Conservation (phyloP, 2,329 filamentous ascomycete genomes). For the Hymenoscyphus infarciens region DNA sequence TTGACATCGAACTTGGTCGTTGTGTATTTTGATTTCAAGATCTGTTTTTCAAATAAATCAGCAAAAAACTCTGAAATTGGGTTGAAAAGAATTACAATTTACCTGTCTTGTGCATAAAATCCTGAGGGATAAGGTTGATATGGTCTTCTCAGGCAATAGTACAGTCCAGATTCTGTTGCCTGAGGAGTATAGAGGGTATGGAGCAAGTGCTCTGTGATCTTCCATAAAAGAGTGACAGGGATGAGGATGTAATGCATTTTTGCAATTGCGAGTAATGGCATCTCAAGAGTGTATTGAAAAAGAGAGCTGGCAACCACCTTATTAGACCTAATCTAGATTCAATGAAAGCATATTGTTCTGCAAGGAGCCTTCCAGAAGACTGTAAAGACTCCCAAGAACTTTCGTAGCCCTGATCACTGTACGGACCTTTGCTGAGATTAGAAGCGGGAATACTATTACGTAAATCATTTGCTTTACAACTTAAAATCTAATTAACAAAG, state of each 20-base stretch:
- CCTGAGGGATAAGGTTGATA: not conserved
- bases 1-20: not conserved
- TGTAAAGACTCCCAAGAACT: too few species aligned
- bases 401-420: too few species aligned
- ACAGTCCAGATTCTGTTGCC: not conserved
- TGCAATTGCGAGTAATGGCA: not conserved
- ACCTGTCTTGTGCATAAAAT: not conserved
- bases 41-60: not conserved
- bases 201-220: not conserved
- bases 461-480: too few species aligned
- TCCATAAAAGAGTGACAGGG: not conserved
- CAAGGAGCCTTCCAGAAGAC: too few species aligned
- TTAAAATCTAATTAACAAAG: too few species aligned
- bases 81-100: not conserved
- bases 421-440: too few species aligned
- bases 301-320: too few species aligned
- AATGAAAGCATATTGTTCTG: too few species aligned
- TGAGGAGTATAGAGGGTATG: not conserved
- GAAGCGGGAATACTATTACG: too few species aligned
- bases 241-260: slow-evolving; percentile 1
- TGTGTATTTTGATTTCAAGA: not conserved
- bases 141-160: not conserved
- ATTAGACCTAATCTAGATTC: too few species aligned
- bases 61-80: not conserved
- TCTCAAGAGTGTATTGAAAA: not conserved